Base-by-base conservation (phyloP, 805 yeast species). In the Kodamaea lidongshanica region DNA sequence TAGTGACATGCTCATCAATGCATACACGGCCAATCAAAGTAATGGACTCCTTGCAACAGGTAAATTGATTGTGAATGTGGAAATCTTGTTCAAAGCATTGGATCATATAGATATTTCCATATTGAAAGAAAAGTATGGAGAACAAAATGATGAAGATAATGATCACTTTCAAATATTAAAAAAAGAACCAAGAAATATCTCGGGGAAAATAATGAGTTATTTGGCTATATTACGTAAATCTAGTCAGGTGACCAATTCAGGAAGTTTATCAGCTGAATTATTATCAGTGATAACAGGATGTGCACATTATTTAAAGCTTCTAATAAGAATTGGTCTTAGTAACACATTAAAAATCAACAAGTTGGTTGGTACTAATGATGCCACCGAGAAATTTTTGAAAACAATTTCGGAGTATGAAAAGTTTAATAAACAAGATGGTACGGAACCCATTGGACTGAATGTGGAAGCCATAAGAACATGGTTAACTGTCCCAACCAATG, bases 161-260 rank as follows among this genome's bases (percentile, higher is more conserved):
- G 51, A 54, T 31, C 55, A 49, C 37, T 65, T 52, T 40, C 70
- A 45, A 43, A 55, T 46, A 4, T 48, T 73, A 20, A 56, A 59
- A 16, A 72, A 62, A 33, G 85, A 84, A 54, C 96, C 98, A 8
- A 70, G 94, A 48, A 82, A 82, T 30, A 67, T 92, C 28, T 82
- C 95, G 6, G 87, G 95, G 5, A 88, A 87, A 51, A 68, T 92
- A 6, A 88, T 92, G 80, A 77, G 85, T 28, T 89, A 86, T 57
- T 68, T 92, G 50, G 87, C 95, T 1, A 68, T 86, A 19, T 58
- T 92, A 24, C 67, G 96, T 38, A 86, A 84, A 46, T 65, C 75
- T 0, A 40, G 54, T 42, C 56, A 56, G 26, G 46, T 57, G 3
- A 48, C 56, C 3, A 45, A 52, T 7, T 58, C 65, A 4, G 67